phyloP scores from a whole-genome alignment of 2,329 filamentous ascomycete genomes.

The Cladosporium sp. region DNA sequence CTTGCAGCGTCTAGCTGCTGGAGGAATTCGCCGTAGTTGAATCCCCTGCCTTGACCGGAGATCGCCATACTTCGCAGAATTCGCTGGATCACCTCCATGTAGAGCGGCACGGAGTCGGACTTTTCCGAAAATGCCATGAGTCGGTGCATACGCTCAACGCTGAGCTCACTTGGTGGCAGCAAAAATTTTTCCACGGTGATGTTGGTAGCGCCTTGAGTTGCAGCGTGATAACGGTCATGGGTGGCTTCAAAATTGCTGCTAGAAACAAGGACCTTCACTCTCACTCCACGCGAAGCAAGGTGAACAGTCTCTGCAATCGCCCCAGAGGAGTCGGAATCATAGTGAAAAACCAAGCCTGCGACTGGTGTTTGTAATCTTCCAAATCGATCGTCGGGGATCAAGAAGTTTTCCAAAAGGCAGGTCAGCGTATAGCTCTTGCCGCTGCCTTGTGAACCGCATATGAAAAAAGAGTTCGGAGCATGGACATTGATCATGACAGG shows the following conservation, averaged over 20 bases:
- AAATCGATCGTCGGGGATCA: slow-evolving; percentile 40
- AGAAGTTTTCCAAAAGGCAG: slow-evolving; percentile 56
- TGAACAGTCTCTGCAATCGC: slow-evolving; percentile 55
- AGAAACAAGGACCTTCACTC: slow-evolving; percentile 46
- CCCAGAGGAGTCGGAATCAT: slow-evolving; percentile 45
- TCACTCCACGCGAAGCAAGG: slow-evolving; percentile 44
- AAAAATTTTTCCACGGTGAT: neutral
- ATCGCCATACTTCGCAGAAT: slow-evolving; percentile 53
- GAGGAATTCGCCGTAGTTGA: neutral
- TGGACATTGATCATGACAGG: slow-evolving; percentile 49
- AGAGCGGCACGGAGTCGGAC: slow-evolving; percentile 47
- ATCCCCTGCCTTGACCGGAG: neutral
- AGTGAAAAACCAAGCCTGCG: slow-evolving; percentile 57
- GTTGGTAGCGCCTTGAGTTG: slow-evolving; percentile 15
- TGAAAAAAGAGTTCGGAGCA: slow-evolving; percentile 54
- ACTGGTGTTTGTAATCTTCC: slow-evolving; percentile 48
- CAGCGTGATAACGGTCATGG: slow-evolving; percentile 42
- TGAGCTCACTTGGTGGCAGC: slow-evolving; percentile 37
- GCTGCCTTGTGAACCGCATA: slow-evolving; percentile 59
- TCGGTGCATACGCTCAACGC: slow-evolving; percentile 49
- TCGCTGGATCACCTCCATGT: slow-evolving; percentile 50
- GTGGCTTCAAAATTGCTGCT: slow-evolving; percentile 27
- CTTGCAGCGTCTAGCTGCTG: neutral
- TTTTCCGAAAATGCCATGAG: slow-evolving; percentile 49
- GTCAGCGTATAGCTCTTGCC: slow-evolving; percentile 59